Conservation (phyloP, 257 asterid species). For the Nicotiana obtusifolia region DNA sequence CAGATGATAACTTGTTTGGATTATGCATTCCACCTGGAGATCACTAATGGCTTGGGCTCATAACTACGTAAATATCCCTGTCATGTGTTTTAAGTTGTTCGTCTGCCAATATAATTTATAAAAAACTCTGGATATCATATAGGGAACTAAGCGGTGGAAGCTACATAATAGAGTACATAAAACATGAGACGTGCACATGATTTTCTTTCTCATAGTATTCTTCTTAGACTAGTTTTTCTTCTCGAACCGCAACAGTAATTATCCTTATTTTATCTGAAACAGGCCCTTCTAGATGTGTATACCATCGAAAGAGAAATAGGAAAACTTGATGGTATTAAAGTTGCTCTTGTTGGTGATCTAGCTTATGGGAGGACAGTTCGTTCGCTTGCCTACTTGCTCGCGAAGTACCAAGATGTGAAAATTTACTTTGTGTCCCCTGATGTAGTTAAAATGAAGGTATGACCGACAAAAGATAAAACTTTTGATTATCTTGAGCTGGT, state of each 20-base stretch:
- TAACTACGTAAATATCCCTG: neutral
- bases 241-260: neutral
- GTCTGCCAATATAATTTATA: neutral
- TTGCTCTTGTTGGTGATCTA: constrained; percentile 96
- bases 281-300: constrained; percentile 88
- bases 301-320: constrained; percentile 87
- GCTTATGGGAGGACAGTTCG: constrained; percentile 92
- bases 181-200: neutral
- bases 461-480: neutral
- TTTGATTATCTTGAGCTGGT: neutral
- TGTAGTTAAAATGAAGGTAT: constrained; percentile 89
- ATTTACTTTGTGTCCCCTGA: constrained; percentile 86
- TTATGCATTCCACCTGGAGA: neutral
- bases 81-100: neutral
- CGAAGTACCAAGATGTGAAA: constrained; percentile 67
- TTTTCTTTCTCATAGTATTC: neutral
- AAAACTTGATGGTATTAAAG: constrained; percentile 80
- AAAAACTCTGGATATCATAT: neutral
- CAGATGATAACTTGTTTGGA: neutral
- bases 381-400: constrained; percentile 84
- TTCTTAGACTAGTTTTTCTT: neutral
- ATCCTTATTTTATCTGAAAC: constrained; percentile 8
- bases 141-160: neutral
- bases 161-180: neutral
- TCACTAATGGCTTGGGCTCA: neutral